Evolutionary conservation across 2,329 filamentous ascomycete species (phyloP).

Genomic region (Trichoderma endophyticum): DNA sequence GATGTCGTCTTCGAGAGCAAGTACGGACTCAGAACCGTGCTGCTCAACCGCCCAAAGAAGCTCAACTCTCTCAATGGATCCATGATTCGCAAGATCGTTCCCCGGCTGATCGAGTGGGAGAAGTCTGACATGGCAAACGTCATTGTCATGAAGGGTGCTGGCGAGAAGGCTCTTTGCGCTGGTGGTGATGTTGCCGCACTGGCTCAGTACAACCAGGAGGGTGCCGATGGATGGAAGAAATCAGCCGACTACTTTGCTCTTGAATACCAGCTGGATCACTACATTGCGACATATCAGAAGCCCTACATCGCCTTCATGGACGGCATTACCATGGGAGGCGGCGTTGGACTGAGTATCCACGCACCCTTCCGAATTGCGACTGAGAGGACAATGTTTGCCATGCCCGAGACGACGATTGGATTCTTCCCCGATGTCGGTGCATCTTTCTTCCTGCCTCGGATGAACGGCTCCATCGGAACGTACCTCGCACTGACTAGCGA

Average conservation of each 20-base stretch:
- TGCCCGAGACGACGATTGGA: slow-evolving; percentile 97
- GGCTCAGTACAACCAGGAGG: slow-evolving; percentile 67
- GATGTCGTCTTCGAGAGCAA: slow-evolving; percentile 90
- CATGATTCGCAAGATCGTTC: slow-evolving; percentile 93
- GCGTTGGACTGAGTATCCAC: slow-evolving; percentile 90
- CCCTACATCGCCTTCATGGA: slow-evolving; percentile 96
- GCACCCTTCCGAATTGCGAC: slow-evolving; percentile 96
- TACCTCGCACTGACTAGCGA: slow-evolving; percentile 93
- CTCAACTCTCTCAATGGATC: slow-evolving; percentile 89
- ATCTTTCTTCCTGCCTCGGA: slow-evolving; percentile 88
- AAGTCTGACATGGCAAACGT: slow-evolving; percentile 94
- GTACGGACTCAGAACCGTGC: slow-evolving; percentile 86
- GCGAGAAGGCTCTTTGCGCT: slow-evolving; percentile 82
- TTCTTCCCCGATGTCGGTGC: slow-evolving; percentile 98
- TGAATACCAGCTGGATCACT: slow-evolving; percentile 94
- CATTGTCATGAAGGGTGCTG: slow-evolving; percentile 85
- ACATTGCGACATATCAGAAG: slow-evolving; percentile 90
- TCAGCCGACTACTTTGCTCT: slow-evolving; percentile 86
- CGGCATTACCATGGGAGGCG: slow-evolving; percentile 96
- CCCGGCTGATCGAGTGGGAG: slow-evolving; percentile 86
- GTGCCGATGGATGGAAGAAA: slow-evolving; percentile 65
- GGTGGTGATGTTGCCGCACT: slow-evolving; percentile 86
- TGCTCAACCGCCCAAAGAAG: slow-evolving; percentile 90
- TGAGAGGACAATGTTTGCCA: slow-evolving; percentile 91
- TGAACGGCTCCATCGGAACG: slow-evolving; percentile 82